Evolutionary conservation across 306 rosid genomes (phyloP).

Genomic region (Oemleria cerasiformis): DNA sequence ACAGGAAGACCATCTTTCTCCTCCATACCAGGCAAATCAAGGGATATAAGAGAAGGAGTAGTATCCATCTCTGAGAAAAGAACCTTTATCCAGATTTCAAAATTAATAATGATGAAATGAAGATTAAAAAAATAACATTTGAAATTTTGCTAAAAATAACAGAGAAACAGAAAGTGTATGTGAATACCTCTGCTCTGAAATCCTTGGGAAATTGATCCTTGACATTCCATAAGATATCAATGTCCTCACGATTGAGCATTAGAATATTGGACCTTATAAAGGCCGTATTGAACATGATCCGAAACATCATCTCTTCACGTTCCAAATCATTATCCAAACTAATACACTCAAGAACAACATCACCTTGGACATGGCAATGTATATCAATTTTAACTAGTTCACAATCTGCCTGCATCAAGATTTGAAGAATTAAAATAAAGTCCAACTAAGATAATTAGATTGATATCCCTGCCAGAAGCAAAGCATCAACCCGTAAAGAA

Average conservation of each 20-base stretch:
- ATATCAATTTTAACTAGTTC: constrained; percentile 92
- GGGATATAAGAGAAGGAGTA: constrained; percentile 51
- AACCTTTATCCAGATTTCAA: constrained; percentile 58
- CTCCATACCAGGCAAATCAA: constrained; percentile 65
- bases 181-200: constrained; percentile 91
- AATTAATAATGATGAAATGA: not conserved
- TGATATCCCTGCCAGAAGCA: constrained; percentile 9
- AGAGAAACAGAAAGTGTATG: constrained; percentile 16
- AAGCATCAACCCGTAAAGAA: constrained; percentile 19
- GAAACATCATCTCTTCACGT: constrained; percentile 88
- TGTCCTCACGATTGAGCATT: constrained; percentile 91
- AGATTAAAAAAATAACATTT: constrained; percentile 13
- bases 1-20: constrained; percentile 91
- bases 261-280: constrained; percentile 95
- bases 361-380: constrained; percentile 93
- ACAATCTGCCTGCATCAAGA: constrained; percentile 68
- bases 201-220: constrained; percentile 77
- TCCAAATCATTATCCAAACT: constrained; percentile 76
- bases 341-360: constrained; percentile 94
- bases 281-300: constrained; percentile 94
- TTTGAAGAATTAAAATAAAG: constrained; percentile 10
- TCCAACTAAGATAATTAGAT: constrained; percentile 1
- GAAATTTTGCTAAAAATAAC: constrained; percentile 13
- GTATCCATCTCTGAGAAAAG: constrained; percentile 96
- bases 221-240: constrained; percentile 75